These are phyloP conservation scores for Golubevia sp. DNA, from an alignment of 1,284 basidiomycete genomes.

Conservation along the genomic window DNA sequence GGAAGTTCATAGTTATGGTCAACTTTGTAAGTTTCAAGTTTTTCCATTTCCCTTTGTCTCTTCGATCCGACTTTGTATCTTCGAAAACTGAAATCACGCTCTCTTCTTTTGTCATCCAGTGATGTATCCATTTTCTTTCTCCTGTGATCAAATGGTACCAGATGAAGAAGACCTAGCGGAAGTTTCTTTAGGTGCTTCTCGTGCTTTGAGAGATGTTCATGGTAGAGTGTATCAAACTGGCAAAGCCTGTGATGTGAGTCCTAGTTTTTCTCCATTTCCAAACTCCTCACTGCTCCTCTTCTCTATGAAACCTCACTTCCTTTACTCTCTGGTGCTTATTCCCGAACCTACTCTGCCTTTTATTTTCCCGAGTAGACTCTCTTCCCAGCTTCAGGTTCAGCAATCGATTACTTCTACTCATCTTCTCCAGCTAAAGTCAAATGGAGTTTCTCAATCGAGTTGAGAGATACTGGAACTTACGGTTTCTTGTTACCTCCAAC, in stretches of 20 bases:
- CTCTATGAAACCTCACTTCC: background rate
- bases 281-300: background rate
- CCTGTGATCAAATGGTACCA: conserved; percentile 71
- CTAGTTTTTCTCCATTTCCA: background rate
- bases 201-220: conserved; percentile 69
- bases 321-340: background rate
- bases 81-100: background rate
- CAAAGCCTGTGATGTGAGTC: conserved; percentile 70
- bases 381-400: conserved; percentile 43
- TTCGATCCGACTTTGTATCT: conserved; percentile 16
- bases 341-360: background rate
- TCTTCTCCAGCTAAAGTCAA: conserved; percentile 63
- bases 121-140: conserved; percentile 75
- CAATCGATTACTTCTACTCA: conserved; percentile 8
- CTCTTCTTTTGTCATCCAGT: conserved; percentile 38
- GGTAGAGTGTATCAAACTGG: conserved; percentile 70
- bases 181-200: conserved; percentile 73
- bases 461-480: conserved; percentile 82
- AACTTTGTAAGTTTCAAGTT: conserved; percentile 68
- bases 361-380: background rate
- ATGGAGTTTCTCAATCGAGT: conserved; percentile 76
- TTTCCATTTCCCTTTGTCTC: background rate
- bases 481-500: conserved; percentile 76
- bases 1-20: conserved; percentile 81
- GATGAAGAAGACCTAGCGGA: conserved; percentile 83